Evolutionary conservation across 352 stramenopile species (phyloP).

Genomic region (Globisporangium emineosum): DNA sequence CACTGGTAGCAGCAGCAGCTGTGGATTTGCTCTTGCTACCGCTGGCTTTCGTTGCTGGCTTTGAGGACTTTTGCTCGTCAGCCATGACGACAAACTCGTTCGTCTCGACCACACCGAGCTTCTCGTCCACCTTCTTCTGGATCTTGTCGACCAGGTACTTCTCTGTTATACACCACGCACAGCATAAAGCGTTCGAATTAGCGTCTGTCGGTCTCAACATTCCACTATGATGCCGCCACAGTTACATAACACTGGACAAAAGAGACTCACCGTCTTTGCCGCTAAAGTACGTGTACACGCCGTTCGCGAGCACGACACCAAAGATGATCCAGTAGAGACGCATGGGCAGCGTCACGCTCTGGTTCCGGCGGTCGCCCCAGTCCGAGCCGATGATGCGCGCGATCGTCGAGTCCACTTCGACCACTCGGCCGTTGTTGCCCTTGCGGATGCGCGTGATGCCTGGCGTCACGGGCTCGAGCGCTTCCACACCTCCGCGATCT

Average conservation of each 20-base stretch:
- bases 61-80: conserved; percentile 7
- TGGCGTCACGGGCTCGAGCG: conserved; percentile 18
- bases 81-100: conserved; percentile 44
- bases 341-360: conserved; percentile 65
- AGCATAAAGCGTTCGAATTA: too few relatives aligned
- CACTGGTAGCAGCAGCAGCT: not conserved
- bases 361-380: conserved; percentile 66
- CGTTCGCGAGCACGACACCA: conserved; percentile 50
- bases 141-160: conserved; percentile 51
- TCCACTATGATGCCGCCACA: not conserved
- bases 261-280: conserved; percentile 39
- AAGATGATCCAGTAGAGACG: conserved; percentile 74
- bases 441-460: conserved; percentile 40
- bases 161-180: too few relatives aligned
- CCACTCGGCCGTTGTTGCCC: conserved; percentile 27
- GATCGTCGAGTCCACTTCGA: conserved; percentile 54
- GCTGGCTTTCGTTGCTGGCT: not conserved
- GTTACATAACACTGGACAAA: not conserved
- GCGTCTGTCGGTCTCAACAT: too few relatives aligned
- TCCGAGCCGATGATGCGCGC: conserved; percentile 72
- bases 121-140: conserved; percentile 52
- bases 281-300: conserved; percentile 49
- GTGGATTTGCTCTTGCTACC: not conserved
- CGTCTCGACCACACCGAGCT: conserved; percentile 38
- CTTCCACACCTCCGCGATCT: not conserved